Evolutionary conservation across 2,329 filamentous ascomycete species (phyloP).

Genomic region (Ceratocystiopsis minuta): DNA sequence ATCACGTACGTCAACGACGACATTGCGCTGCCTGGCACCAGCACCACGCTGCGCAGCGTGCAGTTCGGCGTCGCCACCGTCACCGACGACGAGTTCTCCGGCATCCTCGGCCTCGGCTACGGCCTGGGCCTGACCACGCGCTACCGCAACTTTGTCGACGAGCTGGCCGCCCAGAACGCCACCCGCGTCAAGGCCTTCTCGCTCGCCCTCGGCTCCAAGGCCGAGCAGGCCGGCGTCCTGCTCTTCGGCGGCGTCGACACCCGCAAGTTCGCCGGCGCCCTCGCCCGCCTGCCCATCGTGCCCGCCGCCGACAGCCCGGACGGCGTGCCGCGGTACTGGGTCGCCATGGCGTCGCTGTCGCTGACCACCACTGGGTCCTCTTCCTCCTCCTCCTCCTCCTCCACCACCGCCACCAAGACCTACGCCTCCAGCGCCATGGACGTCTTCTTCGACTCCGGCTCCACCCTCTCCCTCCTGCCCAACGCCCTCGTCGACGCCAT

Average conservation of each 20-base stretch:
- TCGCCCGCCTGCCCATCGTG: constrained; percentile 44
- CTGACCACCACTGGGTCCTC: no score
- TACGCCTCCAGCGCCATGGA: constrained; percentile 25
- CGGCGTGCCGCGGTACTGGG: constrained; percentile 32
- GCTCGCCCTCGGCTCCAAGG: constrained; percentile 44
- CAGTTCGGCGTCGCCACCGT: constrained; percentile 48
- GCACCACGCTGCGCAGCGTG: constrained; percentile 27
- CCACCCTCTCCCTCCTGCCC: constrained; percentile 50
- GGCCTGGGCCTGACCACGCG: constrained; percentile 26
- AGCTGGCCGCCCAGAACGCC: constrained; percentile 29
- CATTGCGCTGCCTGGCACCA: constrained; percentile 23
- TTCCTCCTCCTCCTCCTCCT: no score
- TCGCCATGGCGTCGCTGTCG: constrained; percentile 26
- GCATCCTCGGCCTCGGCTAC: constrained; percentile 63
- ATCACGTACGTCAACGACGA: constrained; percentile 31
- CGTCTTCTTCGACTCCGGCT: constrained; percentile 54
- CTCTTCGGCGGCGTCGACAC: constrained; percentile 52
- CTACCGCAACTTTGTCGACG: constrained; percentile 34
- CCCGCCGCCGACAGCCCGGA: constrained; percentile 36
- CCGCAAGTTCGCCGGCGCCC: constrained; percentile 40
- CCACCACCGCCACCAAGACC: constrained; percentile 15
- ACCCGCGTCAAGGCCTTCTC: constrained; percentile 46
- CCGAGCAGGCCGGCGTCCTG: constrained; percentile 41
- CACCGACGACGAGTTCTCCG: constrained; percentile 28
- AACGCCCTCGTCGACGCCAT: constrained; percentile 31